phyloP scores from a whole-genome alignment of 768 basidiomycete species.

The Lentinus tigrinus region DNA sequence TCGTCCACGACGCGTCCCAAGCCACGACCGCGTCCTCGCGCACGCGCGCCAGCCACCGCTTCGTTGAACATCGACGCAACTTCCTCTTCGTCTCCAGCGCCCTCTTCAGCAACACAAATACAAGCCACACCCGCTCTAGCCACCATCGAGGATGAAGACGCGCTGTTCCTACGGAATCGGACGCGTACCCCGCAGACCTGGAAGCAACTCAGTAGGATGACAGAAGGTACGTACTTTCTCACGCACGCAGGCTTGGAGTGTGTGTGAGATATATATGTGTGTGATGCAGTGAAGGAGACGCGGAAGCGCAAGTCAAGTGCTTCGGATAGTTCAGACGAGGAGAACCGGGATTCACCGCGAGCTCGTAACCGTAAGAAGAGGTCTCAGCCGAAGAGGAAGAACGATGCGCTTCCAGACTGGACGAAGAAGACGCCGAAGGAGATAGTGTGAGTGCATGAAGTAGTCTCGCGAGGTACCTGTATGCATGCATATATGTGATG shows the following conservation, averaged over 20 bases:
- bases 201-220: slow-evolving; percentile 56
- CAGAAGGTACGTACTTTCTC: slow-evolving; percentile 45
- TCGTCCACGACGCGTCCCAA: slow-evolving; percentile 34
- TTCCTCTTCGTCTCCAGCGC: slow-evolving; percentile 15
- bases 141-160: slow-evolving; percentile 55
- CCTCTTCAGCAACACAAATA: slow-evolving; percentile 8
- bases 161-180: slow-evolving; percentile 67
- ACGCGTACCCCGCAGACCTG: slow-evolving; percentile 55
- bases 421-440: slow-evolving; percentile 11
- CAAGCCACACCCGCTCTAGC: slow-evolving; percentile 6
- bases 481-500: neutral
- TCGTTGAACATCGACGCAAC: slow-evolving; percentile 1
- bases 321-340: slow-evolving; percentile 11
- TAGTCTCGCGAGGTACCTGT: neutral
- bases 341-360: slow-evolving; percentile 3
- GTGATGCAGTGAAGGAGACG: slow-evolving; percentile 8
- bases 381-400: neutral
- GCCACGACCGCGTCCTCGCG: slow-evolving; percentile 44
- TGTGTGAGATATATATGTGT: neutral
- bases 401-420: slow-evolving; percentile 15
- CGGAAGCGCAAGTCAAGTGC: slow-evolving; percentile 6
- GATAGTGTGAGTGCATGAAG: slow-evolving; percentile 6
- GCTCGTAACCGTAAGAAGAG: slow-evolving; percentile 9
- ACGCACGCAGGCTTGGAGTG: neutral
- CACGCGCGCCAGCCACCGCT: slow-evolving; percentile 21